Evolutionary conservation across 768 basidiomycete genomes (phyloP).

Genomic region (Naematelia encephala): DNA sequence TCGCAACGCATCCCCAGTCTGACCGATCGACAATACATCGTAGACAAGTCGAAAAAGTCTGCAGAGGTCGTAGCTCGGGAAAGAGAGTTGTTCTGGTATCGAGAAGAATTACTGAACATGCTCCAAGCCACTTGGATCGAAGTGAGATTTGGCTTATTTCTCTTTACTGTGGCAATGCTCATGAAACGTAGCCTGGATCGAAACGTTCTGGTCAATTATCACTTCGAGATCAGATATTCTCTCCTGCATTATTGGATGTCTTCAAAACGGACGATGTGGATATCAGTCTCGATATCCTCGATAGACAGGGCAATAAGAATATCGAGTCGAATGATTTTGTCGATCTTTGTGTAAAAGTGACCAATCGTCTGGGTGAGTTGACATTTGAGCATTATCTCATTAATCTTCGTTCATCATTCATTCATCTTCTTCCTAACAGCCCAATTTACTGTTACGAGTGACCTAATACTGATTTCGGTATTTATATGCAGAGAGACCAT

Average conservation of each 20-base stretch:
- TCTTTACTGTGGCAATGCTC: neutral
- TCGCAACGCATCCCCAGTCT: slow-evolving; percentile 74
- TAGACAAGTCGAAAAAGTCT: slow-evolving; percentile 67
- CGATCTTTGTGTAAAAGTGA: slow-evolving; percentile 25
- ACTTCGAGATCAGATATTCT: slow-evolving; percentile 72
- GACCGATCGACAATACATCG: slow-evolving; percentile 85
- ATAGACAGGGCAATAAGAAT: slow-evolving; percentile 2
- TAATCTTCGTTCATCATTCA: neutral
- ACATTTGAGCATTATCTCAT: too few relatives aligned
- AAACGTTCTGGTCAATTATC: slow-evolving; percentile 71
- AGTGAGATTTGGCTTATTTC: slow-evolving; percentile 55
- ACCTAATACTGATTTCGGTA: too few relatives aligned
- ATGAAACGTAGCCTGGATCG: slow-evolving; percentile 64
- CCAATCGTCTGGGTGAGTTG: slow-evolving; percentile 35
- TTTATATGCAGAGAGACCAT: slow-evolving; percentile 25
- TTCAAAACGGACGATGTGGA: slow-evolving; percentile 66
- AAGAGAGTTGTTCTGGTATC: slow-evolving; percentile 90
- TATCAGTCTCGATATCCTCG: slow-evolving; percentile 54
- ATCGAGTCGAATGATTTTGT: slow-evolving; percentile 31
- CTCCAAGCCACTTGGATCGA: slow-evolving; percentile 79
- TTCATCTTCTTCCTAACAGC: neutral
- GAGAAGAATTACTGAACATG: slow-evolving; percentile 74
- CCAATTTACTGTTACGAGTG: too few relatives aligned
- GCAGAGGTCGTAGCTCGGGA: slow-evolving; percentile 62
- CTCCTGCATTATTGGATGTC: slow-evolving; percentile 72